phyloP scores from a whole-genome alignment of 2,329 filamentous ascomycete species.

The Cladophialophora yegresii region DNA sequence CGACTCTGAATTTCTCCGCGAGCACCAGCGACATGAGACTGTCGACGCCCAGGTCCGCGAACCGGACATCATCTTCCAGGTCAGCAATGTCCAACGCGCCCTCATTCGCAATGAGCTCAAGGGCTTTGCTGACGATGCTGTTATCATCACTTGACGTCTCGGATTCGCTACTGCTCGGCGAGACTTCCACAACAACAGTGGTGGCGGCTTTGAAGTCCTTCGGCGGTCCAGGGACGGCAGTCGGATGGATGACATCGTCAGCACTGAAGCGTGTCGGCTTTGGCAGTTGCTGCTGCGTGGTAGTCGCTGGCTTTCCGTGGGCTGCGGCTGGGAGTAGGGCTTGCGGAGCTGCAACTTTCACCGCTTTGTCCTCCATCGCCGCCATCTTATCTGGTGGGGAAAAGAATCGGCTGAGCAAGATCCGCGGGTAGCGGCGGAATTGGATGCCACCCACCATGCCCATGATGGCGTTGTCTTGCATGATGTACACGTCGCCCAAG shows the following conservation, averaged over 20 bases:
- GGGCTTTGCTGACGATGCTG: background rate
- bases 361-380: background rate
- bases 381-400: conserved; percentile 28
- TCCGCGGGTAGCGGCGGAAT: conserved; percentile 45
- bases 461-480: conserved; percentile 41
- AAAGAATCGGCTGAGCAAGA: conserved; percentile 48
- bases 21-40: conserved; percentile 1
- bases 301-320: background rate
- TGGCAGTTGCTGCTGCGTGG: background rate
- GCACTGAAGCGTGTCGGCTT: background rate
- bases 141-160: background rate
- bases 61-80: background rate
- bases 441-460: conserved; percentile 40
- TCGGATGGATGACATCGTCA: background rate
- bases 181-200: background rate
- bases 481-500: conserved; percentile 46
- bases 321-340: background rate
- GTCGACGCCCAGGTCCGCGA: background rate
- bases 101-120: background rate
- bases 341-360: background rate
- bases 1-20: background rate
- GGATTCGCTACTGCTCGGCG: background rate
- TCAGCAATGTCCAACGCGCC: background rate
- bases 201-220: background rate
- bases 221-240: background rate